These are phyloP conservation scores for Pseudohalonectria lignicola DNA, from an alignment of 2,329 filamentous ascomycete species.

Conservation along the genomic window DNA sequence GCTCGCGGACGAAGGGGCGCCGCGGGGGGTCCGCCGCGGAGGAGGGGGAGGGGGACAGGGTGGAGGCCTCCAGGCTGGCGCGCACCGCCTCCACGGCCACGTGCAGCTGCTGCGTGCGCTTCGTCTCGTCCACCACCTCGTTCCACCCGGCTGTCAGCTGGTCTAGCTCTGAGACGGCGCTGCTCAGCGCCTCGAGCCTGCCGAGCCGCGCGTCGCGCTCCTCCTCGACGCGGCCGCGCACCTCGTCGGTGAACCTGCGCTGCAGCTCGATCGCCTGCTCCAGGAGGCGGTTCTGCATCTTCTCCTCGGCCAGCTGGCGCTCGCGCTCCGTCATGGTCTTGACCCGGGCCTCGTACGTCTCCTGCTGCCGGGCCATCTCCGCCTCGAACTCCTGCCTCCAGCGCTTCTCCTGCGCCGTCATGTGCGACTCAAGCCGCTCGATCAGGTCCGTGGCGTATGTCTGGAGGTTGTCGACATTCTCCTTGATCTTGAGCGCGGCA, in stretches of 20 bases:
- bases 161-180: conserved; percentile 73
- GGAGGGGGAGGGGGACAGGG: not conserved
- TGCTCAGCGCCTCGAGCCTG: conserved; percentile 70
- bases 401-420: conserved; percentile 67
- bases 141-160: conserved; percentile 84
- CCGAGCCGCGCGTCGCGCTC: conserved; percentile 81
- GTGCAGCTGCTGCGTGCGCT: conserved; percentile 91
- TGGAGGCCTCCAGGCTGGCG: conserved; percentile 53
- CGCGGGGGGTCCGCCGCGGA: conserved; percentile 51
- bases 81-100: conserved; percentile 91
- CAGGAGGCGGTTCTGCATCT: conserved; percentile 71
- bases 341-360: conserved; percentile 70
- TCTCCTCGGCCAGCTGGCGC: conserved; percentile 71
- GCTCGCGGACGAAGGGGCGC: conserved; percentile 79
- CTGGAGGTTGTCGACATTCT: conserved; percentile 71
- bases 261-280: conserved; percentile 88
- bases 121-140: conserved; percentile 76
- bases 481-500: conserved; percentile 64
- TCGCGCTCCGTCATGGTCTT: conserved; percentile 69
- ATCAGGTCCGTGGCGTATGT: conserved; percentile 80
- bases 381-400: conserved; percentile 82
- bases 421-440: conserved; percentile 71
- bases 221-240: conserved; percentile 72
- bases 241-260: conserved; percentile 67
- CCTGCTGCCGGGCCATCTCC: conserved; percentile 70